Evolutionary conservation across 1,139 yeast genomes (phyloP), one percentile per base, ranked within the genome.

Genomic region (Blastobotrys arbuscula): DNA sequence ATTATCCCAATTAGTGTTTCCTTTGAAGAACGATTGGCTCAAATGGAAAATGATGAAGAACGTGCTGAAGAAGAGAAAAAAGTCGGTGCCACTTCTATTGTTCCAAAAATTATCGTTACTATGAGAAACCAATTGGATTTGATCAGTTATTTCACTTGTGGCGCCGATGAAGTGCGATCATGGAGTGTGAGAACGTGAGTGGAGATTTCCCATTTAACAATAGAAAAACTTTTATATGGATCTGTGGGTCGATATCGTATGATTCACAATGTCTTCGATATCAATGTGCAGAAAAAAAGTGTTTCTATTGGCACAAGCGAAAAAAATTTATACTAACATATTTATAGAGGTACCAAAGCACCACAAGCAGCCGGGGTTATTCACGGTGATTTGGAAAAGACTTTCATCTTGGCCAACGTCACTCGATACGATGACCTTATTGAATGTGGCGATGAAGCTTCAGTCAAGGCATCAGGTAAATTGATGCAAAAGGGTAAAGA

Each of bases 281-380:
- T n/a, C n/a, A n/a, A n/a, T n/a, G n/a, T n/a, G n/a, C n/a, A n/a
- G n/a, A n/a, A n/a, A n/a, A n/a, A n/a, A n/a, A n/a, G n/a, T n/a
- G n/a, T n/a, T n/a, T n/a, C n/a, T n/a, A n/a, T n/a, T n/a, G n/a
- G n/a, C n/a, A n/a, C n/a, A n/a, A n/a, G n/a, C n/a, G n/a, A n/a
- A n/a, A n/a, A n/a, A n/a, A n/a, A n/a, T n/a, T n/a, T n/a, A n/a
- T n/a, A n/a, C n/a, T n/a, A n/a, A n/a, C n/a, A n/a, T 13, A 74
- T 90, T 44, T 75, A 95, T 56, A 71, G 75, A 56, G 87, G 90
- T 30, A 81, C 87, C 33, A 75, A 79, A 44, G 96, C 96, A 9
- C 94, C 95, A 15, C 87, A 87, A 54, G 97, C 96, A 1, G 97
- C 97, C 0, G 96, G 95, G 21, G 84, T 87, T 36, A 90, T 90